phyloP scores from a whole-genome alignment of 1,139 yeast species.

The Blastobotrys serpentis region DNA sequence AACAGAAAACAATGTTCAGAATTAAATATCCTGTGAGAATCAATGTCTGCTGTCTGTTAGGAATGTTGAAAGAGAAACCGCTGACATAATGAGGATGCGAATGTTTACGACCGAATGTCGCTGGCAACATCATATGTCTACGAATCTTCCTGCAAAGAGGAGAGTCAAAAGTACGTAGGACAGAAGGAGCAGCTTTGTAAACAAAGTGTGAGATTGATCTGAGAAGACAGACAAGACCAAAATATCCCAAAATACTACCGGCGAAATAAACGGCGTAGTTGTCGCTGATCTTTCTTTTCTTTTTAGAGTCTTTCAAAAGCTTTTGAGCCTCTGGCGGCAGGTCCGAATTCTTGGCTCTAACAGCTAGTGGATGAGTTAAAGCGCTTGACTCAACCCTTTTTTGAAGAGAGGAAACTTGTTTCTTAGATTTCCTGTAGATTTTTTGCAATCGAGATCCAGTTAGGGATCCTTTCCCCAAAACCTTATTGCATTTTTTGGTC shows the following conservation, averaged over 20 bases:
- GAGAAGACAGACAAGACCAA: slow-evolving; percentile 4
- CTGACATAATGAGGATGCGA: slow-evolving; percentile 39
- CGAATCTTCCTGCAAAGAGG: slow-evolving; percentile 41
- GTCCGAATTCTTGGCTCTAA: neutral
- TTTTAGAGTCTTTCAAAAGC: neutral
- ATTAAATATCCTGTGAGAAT: slow-evolving; percentile 47
- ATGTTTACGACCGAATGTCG: slow-evolving; percentile 47
- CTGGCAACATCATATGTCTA: slow-evolving; percentile 49
- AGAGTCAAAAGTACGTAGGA: slow-evolving; percentile 39
- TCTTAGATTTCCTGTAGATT: neutral
- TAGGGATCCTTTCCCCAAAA: neutral
- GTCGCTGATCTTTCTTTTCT: neutral
- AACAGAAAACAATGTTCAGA: slow-evolving; percentile 43
- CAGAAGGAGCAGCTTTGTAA: slow-evolving; percentile 35
- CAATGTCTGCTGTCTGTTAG: slow-evolving; percentile 58
- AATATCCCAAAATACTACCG: neutral
- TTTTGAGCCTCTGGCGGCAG: neutral
- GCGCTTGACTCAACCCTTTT: neutral
- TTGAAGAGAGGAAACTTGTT: neutral
- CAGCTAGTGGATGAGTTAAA: neutral
- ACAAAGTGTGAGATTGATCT: slow-evolving; percentile 13
- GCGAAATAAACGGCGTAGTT: neutral
- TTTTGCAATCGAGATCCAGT: neutral
- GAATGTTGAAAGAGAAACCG: slow-evolving; percentile 44
- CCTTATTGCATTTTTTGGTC: neutral